Evolutionary conservation across 208 protist genomes (phyloP).

Genomic region (Leishmania gerbilli): DNA sequence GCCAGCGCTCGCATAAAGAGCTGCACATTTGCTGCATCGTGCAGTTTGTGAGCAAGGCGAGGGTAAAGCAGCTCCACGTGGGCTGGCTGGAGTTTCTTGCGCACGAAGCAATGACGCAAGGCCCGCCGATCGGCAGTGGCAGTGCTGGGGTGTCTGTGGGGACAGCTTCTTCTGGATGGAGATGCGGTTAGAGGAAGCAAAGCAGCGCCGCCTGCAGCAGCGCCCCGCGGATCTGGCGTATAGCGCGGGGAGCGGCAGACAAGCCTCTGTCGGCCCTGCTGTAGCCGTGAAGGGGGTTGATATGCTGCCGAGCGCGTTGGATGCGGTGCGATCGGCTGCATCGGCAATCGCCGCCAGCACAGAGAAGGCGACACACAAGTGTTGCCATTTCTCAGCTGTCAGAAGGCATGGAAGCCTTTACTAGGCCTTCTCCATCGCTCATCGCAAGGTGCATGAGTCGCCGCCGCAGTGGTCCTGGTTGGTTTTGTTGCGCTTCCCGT

Average conservation of each 20-base stretch:
- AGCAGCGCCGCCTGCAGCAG: conserved; percentile 8
- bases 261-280: background rate
- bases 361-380: background rate
- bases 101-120: conserved; percentile 33
- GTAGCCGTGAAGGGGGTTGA: background rate
- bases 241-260: background rate
- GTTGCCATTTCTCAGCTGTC: background rate
- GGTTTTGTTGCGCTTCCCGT: background rate
- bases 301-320: background rate
- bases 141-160: conserved; percentile 4
- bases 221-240: conserved; percentile 12
- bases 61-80: conserved; percentile 64
- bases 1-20: conserved; percentile 53
- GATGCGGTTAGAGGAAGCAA: conserved; percentile 25
- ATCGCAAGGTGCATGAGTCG: background rate
- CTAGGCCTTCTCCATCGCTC: background rate
- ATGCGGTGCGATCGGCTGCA: background rate
- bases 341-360: background rate
- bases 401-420: background rate
- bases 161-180: conserved; percentile 39
- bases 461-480: background rate
- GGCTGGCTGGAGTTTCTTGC: conserved; percentile 54
- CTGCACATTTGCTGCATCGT: conserved; percentile 77
- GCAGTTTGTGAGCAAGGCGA: conserved; percentile 69
- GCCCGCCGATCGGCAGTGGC: conserved; percentile 13